These are phyloP conservation scores for Daldinia concentrica DNA, from an alignment of 495 filamentous ascomycete genomes.

Conservation along the genomic window DNA sequence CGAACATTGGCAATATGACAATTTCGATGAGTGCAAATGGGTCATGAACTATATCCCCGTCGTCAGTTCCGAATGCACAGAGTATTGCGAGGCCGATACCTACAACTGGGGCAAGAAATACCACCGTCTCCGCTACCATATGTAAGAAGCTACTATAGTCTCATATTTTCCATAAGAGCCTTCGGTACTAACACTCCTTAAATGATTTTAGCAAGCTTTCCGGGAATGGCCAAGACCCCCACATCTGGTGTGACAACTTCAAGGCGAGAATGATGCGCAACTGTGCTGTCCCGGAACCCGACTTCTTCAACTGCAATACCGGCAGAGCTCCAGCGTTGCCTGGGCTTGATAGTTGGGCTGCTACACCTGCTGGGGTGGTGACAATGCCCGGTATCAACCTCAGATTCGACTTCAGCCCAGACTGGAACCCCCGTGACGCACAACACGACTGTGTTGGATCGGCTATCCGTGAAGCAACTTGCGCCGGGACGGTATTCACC, in stretches of 20 bases:
- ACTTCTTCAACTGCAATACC: conserved; percentile 36
- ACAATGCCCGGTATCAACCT: conserved; percentile 26
- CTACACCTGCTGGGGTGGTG: conserved; percentile 9
- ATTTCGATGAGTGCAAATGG: conserved; percentile 7
- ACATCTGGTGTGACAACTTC: conserved; percentile 28
- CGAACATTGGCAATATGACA: conserved; percentile 18
- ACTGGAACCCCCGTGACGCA: conserved; percentile 26
- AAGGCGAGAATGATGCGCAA: conserved; percentile 33
- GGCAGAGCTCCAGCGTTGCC: conserved; percentile 16
- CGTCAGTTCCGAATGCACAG: conserved; percentile 34
- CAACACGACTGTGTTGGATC: conserved; percentile 30
- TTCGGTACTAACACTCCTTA: background rate
- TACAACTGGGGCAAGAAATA: conserved; percentile 16
- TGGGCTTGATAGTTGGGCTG: conserved; percentile 20
- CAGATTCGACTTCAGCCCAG: conserved; percentile 33
- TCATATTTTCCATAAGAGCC: background rate
- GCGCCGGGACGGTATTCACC: conserved; percentile 14
- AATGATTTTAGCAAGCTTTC: conserved; percentile 23
- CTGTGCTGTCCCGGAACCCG: conserved; percentile 19
- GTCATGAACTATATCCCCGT: conserved; percentile 1
- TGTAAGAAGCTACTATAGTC: conserved; percentile 12
- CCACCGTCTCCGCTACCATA: conserved; percentile 28
- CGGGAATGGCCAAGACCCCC: conserved; percentile 19
- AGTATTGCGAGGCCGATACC: conserved; percentile 30
- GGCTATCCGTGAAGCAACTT: conserved; percentile 34